These are phyloP conservation scores for Phytophthora brassicae DNA, from an alignment of 352 stramenopile species.

Conservation along the genomic window DNA sequence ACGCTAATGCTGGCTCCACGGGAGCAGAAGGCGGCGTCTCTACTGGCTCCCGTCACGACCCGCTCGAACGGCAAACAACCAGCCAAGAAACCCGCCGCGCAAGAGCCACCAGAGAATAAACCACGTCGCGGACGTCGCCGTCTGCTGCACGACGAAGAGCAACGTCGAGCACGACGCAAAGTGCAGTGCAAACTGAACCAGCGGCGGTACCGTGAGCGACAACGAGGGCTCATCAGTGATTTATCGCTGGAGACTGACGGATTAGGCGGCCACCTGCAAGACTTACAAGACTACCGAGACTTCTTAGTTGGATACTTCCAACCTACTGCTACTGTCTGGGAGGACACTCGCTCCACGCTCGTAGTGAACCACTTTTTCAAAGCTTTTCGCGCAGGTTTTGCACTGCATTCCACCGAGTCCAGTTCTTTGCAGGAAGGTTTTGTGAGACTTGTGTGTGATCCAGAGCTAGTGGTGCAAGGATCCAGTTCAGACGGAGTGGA, in stretches of 20 bases:
- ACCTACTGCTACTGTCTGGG: background rate
- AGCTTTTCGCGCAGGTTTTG: conserved; percentile 58
- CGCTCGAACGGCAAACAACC: background rate
- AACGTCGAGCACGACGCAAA: conserved; percentile 63
- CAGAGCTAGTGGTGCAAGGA: conserved; percentile 30
- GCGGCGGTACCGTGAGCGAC: conserved; percentile 61
- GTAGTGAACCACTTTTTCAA: conserved; percentile 55
- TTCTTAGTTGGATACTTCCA: conserved; percentile 42
- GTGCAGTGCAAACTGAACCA: conserved; percentile 80
- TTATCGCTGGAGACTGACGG: conserved; percentile 61
- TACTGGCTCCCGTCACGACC: background rate
- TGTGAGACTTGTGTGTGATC: conserved; percentile 46
- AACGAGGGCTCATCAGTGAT: conserved; percentile 61
- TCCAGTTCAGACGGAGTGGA: conserved; percentile 36
- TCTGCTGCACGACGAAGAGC: conserved; percentile 64
- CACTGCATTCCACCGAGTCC: conserved; percentile 61
- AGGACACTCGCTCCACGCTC: conserved; percentile 30
- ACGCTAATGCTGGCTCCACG: conserved; percentile 20
- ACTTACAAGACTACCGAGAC: conserved; percentile 50
- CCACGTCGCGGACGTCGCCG: conserved; percentile 43
- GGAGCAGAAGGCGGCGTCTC: conserved; percentile 10
- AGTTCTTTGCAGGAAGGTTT: conserved; percentile 63
- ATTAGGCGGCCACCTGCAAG: conserved; percentile 43
- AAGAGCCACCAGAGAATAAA: conserved; percentile 21
- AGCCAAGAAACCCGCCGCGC: background rate